phyloP scores from a whole-genome alignment of 2,329 filamentous ascomycete genomes.

The Calonectria pseudoturangicola region DNA sequence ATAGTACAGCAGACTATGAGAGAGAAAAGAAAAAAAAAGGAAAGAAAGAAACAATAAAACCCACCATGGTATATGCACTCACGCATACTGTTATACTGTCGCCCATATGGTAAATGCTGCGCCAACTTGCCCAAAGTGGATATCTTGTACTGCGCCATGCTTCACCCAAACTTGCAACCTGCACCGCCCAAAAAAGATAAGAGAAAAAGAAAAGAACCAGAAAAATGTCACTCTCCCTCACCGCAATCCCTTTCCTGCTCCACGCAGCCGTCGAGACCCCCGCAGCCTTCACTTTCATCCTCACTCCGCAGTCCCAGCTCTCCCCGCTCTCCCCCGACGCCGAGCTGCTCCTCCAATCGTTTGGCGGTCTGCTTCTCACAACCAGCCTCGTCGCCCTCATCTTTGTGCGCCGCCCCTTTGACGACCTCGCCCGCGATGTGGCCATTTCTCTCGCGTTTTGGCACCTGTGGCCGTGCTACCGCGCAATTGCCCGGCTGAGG shows the following conservation, averaged over 20 bases:
- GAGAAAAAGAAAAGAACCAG: neutral
- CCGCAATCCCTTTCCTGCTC: constrained; percentile 59
- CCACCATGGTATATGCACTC: neutral
- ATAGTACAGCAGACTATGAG: neutral
- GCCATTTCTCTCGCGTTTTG: constrained; percentile 67
- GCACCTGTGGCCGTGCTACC: constrained; percentile 68
- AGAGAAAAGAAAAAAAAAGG: neutral
- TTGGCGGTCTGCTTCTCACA: constrained; percentile 68
- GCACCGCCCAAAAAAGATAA: neutral
- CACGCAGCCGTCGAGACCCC: constrained; percentile 64
- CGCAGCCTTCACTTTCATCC: constrained; percentile 68
- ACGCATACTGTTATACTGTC: neutral
- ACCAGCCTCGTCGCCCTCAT: constrained; percentile 66
- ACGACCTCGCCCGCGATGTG: constrained; percentile 58
- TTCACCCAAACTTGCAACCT: neutral
- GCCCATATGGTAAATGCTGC: neutral
- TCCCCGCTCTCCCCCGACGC: constrained; percentile 62
- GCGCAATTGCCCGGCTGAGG: constrained; percentile 61
- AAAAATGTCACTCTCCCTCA: constrained; percentile 38
- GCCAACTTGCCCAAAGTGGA: neutral
- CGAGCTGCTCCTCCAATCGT: constrained; percentile 66
- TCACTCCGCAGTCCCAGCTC: constrained; percentile 65
- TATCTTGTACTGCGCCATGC: neutral
- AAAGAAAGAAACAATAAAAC: neutral
- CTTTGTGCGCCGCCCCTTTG: constrained; percentile 58